Evolutionary conservation across 1,284 basidiomycete species (phyloP).

Genomic region (Naganishia sp.): DNA sequence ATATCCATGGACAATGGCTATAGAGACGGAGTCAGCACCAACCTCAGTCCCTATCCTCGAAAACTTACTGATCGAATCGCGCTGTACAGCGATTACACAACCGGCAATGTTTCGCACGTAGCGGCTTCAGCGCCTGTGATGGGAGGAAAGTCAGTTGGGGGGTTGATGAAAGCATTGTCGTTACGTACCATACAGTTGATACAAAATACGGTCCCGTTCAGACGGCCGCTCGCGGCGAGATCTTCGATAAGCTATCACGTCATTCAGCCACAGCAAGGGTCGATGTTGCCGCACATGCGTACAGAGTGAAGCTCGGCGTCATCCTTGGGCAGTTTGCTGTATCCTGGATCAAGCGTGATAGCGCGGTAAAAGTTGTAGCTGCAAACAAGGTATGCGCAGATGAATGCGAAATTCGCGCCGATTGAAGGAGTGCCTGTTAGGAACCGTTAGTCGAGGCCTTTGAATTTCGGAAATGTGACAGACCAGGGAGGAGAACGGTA

Average conservation of each 20-base stretch:
- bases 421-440: slow-evolving; percentile 71
- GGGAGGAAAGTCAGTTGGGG: neutral
- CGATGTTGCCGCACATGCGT: slow-evolving; percentile 1
- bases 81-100: slow-evolving; percentile 87
- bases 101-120: slow-evolving; percentile 93
- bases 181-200: slow-evolving; percentile 75
- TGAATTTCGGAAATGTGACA: slow-evolving; percentile 21
- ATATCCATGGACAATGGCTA: slow-evolving; percentile 98
- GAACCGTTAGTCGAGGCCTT: slow-evolving; percentile 41
- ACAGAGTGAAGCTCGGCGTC: slow-evolving; percentile 81
- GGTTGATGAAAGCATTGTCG: neutral
- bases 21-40: slow-evolving; percentile 14
- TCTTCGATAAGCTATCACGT: slow-evolving; percentile 74
- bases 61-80: slow-evolving; percentile 81
- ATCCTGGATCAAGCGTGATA: slow-evolving; percentile 86
- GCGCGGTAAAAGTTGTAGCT: slow-evolving; percentile 87
- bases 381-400: slow-evolving; percentile 70
- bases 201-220: slow-evolving; percentile 96
- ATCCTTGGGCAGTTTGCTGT: slow-evolving; percentile 67
- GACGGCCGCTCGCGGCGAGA: slow-evolving; percentile 76
- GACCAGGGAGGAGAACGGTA: slow-evolving; percentile 70
- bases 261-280: neutral
- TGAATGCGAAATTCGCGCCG: slow-evolving; percentile 73
- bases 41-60: neutral
- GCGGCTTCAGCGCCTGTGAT: slow-evolving; percentile 75